These are phyloP conservation scores for Glonium stellatum DNA, from an alignment of 495 filamentous ascomycete species.

Conservation along the genomic window DNA sequence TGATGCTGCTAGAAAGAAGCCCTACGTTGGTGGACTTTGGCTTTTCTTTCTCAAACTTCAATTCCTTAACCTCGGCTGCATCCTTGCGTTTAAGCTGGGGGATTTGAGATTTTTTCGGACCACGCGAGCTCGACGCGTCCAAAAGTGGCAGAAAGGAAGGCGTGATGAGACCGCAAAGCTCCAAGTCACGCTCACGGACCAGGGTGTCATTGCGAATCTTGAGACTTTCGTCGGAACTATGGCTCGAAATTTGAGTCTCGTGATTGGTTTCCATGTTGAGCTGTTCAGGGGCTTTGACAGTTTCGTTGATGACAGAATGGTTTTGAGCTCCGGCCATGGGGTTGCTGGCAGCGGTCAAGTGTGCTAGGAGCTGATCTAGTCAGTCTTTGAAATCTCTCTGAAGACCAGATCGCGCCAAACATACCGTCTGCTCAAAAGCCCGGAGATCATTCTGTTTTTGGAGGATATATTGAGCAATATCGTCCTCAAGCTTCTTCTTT, in stretches of 20 bases:
- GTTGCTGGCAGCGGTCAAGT: background rate
- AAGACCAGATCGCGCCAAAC: background rate
- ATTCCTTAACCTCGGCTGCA: background rate
- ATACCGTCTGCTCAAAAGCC: slow-evolving; percentile 16
- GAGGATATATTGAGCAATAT: slow-evolving; percentile 24
- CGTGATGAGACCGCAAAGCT: slow-evolving; percentile 25
- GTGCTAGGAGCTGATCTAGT: slow-evolving; percentile 19
- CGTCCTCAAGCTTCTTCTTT: slow-evolving; percentile 24
- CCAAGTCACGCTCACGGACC: slow-evolving; percentile 26
- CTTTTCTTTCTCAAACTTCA: slow-evolving; percentile 5
- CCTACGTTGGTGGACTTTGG: no score
- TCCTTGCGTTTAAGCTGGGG: background rate
- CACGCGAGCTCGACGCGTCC: slow-evolving; percentile 4
- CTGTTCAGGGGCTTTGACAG: background rate
- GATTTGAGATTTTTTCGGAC: background rate
- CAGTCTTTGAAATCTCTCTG: background rate
- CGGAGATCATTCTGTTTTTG: slow-evolving; percentile 23
- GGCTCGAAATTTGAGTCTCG: background rate
- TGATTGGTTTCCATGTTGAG: background rate
- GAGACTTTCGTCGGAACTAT: background rate
- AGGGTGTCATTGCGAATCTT: slow-evolving; percentile 22
- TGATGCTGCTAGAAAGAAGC: no score
- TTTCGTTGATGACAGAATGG: background rate
- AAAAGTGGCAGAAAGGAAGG: slow-evolving; percentile 24
- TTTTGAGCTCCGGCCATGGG: background rate